phyloP scores from a whole-genome alignment of 768 basidiomycete genomes.

The Tylopilus sp. region DNA sequence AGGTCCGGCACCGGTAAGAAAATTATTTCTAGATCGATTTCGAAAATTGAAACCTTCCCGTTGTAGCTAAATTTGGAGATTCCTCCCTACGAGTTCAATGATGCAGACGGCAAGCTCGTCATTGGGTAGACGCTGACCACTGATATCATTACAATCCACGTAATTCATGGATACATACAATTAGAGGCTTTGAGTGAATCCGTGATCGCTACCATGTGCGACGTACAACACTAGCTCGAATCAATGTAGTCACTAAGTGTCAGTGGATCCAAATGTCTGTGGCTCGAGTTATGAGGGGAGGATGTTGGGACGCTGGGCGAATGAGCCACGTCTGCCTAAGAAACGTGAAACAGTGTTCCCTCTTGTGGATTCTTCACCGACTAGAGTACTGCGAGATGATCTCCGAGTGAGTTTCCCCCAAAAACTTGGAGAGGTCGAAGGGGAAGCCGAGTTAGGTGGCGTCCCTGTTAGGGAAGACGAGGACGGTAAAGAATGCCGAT shows the following conservation, averaged over 20 bases:
- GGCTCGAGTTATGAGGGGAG: not conserved
- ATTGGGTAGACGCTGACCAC: slow-evolving; percentile 56
- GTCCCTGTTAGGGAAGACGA: not conserved
- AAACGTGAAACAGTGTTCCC: slow-evolving; percentile 22
- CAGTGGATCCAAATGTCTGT: too few relatives aligned
- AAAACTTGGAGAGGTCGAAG: slow-evolving; percentile 13
- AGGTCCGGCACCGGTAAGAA: slow-evolving; percentile 89
- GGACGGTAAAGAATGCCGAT: slow-evolving; percentile 1
- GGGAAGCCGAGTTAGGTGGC: slow-evolving; percentile 1
- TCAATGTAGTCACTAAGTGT: too few relatives aligned
- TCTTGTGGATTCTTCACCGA: slow-evolving; percentile 12
- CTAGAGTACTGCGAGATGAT: slow-evolving; percentile 12
- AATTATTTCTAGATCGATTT: not conserved
- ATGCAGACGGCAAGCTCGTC: slow-evolving; percentile 80
- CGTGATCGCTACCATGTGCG: not conserved
- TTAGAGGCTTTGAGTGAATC: slow-evolving; percentile 20
- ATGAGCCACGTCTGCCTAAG: slow-evolving; percentile 10
- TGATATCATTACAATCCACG: slow-evolving; percentile 15
- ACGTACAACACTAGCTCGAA: not conserved
- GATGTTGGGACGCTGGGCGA: slow-evolving; percentile 2
- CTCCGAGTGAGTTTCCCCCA: slow-evolving; percentile 24
- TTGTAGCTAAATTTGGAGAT: slow-evolving; percentile 89
- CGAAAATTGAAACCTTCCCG: slow-evolving; percentile 9
- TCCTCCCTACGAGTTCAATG: slow-evolving; percentile 84
- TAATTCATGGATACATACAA: slow-evolving; percentile 19